A percentile compares a stretch with the other conserved stretches of the same genome.
Evolutionary conservation across 371 early-diverging fungal species (phyloP).

Genomic region (Globomyces sp.): DNA sequence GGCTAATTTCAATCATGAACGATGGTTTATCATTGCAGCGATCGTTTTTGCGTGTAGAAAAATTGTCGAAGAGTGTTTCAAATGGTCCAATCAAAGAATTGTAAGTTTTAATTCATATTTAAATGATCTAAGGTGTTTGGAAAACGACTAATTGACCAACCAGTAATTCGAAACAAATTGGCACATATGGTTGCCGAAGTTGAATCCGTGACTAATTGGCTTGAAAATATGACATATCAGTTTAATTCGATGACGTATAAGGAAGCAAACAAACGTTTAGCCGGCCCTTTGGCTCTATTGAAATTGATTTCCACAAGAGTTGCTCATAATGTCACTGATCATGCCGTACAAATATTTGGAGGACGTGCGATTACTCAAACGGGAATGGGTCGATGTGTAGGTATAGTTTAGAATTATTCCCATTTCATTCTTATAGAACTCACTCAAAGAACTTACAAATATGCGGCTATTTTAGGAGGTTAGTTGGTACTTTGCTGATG

Average conservation of each 20-base stretch:
- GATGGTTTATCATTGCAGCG: constrained; percentile 39
- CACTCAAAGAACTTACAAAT: constrained; percentile 50
- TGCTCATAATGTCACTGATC: constrained; percentile 29
- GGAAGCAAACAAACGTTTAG: constrained; percentile 62
- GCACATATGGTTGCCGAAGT: constrained; percentile 47
- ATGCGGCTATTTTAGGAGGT: constrained; percentile 32
- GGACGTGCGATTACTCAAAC: constrained; percentile 64
- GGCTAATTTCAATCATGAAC: constrained; percentile 45
- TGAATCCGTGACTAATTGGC: constrained; percentile 38
- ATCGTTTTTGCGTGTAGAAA: constrained; percentile 28
- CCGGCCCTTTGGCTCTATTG: constrained; percentile 64
- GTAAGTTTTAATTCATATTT: too few relatives aligned
- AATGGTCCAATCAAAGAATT: constrained; percentile 45
- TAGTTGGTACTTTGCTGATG: too few relatives aligned
- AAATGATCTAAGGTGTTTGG: constrained; percentile 34
- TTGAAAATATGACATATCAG: constrained; percentile 58
- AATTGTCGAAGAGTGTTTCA: constrained; percentile 46
- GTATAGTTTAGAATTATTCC: constrained; percentile 30
- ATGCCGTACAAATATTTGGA: constrained; percentile 62
- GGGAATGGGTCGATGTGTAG: constrained; percentile 63
- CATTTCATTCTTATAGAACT: too few relatives aligned
- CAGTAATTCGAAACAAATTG: constrained; percentile 47
- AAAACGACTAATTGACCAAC: constrained; percentile 41
- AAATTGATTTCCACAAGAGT: constrained; percentile 41
- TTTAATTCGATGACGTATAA: constrained; percentile 64